Percentiles rank a stretch among this genome's conserved stretches.
Evolutionary conservation across 306 rosid species (phyloP).

Genomic region (Cicer judaicum): DNA sequence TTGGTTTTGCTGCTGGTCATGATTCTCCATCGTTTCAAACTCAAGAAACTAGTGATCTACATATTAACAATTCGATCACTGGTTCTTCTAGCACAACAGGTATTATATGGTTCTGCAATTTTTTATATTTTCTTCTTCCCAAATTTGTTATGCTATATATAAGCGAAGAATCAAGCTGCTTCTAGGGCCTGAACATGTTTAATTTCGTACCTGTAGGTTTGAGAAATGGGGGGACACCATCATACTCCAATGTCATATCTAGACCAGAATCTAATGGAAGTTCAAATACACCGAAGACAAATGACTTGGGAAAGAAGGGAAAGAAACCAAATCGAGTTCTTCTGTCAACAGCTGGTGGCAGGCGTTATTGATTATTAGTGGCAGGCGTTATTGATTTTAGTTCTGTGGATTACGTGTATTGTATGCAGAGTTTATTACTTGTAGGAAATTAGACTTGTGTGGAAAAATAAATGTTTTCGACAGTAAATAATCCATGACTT

Average conservation of each 20-base stretch:
- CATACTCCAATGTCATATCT: conserved; percentile 77
- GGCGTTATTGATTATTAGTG: conserved; percentile 76
- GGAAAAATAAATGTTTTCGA: conserved; percentile 42
- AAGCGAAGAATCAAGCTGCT: conserved; percentile 6
- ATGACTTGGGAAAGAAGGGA: conserved; percentile 84
- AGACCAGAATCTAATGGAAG: conserved; percentile 58
- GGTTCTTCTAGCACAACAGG: conserved; percentile 59
- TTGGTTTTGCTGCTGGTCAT: conserved; percentile 95
- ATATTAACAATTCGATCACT: conserved; percentile 32
- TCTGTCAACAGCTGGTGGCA: conserved; percentile 86
- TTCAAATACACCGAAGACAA: conserved; percentile 60
- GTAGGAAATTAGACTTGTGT: conserved; percentile 35
- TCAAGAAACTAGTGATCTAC: conserved; percentile 59
- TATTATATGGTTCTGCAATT: conserved; percentile 42
- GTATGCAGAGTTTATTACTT: background rate
- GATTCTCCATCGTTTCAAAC: conserved; percentile 81
- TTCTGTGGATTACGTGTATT: conserved; percentile 8
- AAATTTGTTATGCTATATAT: background rate
- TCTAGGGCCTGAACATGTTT: conserved; percentile 18
- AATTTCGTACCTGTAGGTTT: conserved; percentile 46
- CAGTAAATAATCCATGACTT: conserved; percentile 11
- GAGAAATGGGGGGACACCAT: conserved; percentile 58
- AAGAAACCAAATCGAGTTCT: conserved; percentile 83
- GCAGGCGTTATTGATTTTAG: conserved; percentile 76
- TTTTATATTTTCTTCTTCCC: conserved; percentile 24